Evolutionary conservation across 2,329 filamentous ascomycete genomes (phyloP).

Genomic region (Aplosporella prunicola): DNA sequence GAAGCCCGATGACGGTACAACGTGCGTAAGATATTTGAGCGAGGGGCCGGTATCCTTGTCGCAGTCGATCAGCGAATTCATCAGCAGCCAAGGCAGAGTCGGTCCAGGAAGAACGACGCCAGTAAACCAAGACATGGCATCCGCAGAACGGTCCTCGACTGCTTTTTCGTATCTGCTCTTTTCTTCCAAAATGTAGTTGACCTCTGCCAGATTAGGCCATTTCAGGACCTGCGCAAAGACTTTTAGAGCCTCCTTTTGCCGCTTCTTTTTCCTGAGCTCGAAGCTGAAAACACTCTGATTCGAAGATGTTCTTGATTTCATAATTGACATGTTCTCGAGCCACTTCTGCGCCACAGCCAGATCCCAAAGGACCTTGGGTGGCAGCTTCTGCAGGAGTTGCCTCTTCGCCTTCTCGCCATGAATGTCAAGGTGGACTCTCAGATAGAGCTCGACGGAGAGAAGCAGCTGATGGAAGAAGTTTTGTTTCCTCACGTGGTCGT

Average conservation of each 20-base stretch:
- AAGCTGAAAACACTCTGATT: slow-evolving; percentile 45
- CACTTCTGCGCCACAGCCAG: slow-evolving; percentile 64
- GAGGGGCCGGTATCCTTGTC: slow-evolving; percentile 59
- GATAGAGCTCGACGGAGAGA: slow-evolving; percentile 60
- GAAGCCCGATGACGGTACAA: slow-evolving; percentile 61
- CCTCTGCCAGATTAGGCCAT: slow-evolving; percentile 62
- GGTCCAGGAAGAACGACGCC: slow-evolving; percentile 62
- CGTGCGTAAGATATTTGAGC: slow-evolving; percentile 57
- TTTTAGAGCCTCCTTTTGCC: slow-evolving; percentile 59
- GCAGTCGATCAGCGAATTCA: slow-evolving; percentile 69
- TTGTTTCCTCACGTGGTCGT: slow-evolving; percentile 49
- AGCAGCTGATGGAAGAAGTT: slow-evolving; percentile 70
- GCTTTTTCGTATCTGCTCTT: slow-evolving; percentile 40
- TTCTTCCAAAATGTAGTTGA: slow-evolving; percentile 53
- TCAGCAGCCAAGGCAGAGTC: slow-evolving; percentile 63
- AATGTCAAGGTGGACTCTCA: slow-evolving; percentile 55
- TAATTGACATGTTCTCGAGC: slow-evolving; percentile 60
- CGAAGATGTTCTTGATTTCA: slow-evolving; percentile 44
- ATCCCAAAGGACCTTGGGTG: slow-evolving; percentile 63
- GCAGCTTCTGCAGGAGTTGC: slow-evolving; percentile 54
- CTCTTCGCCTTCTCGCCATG: slow-evolving; percentile 56
- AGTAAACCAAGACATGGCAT: slow-evolving; percentile 69
- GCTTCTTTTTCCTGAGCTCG: slow-evolving; percentile 54
- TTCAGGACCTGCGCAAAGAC: slow-evolving; percentile 64
- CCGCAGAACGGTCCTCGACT: slow-evolving; percentile 54